Evolutionary conservation across 495 filamentous ascomycete genomes (phyloP).

Genomic region (Cercophora sp.): DNA sequence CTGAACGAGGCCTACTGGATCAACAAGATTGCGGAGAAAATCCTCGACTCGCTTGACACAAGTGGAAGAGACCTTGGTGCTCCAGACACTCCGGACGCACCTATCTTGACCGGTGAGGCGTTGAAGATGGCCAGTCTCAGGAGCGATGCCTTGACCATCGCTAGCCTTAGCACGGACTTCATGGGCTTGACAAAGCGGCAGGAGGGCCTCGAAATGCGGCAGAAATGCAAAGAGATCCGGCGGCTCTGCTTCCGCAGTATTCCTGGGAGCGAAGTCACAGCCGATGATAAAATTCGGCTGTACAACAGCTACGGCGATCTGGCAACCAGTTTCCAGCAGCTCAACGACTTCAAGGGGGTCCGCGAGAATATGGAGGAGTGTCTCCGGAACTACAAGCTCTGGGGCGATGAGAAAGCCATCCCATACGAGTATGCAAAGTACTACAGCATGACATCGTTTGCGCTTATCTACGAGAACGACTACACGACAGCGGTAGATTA

Average conservation of each 20-base stretch:
- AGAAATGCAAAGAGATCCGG: background rate
- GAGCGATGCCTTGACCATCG: background rate
- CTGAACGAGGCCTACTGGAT: background rate
- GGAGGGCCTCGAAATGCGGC: background rate
- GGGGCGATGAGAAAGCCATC: background rate
- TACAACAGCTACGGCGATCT: slow-evolving; percentile 1
- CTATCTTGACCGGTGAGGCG: background rate
- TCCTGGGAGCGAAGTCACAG: background rate
- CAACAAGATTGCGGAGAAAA: background rate
- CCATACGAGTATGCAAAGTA: slow-evolving; percentile 1
- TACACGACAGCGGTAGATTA: background rate
- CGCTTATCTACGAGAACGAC: background rate
- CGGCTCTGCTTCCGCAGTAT: background rate
- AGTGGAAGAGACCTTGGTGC: background rate
- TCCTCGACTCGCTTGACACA: background rate
- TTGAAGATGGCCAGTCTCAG: background rate
- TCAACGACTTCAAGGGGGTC: background rate
- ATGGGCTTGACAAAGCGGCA: background rate
- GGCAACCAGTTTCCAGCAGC: background rate
- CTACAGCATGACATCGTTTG: background rate
- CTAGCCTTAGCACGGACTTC: background rate
- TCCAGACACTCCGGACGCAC: background rate
- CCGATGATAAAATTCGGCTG: background rate
- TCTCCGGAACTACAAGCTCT: background rate
- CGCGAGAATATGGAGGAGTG: background rate